Base-by-base conservation (phyloP, 208 protist species). In the Trypanosoma boissoni region DNA sequence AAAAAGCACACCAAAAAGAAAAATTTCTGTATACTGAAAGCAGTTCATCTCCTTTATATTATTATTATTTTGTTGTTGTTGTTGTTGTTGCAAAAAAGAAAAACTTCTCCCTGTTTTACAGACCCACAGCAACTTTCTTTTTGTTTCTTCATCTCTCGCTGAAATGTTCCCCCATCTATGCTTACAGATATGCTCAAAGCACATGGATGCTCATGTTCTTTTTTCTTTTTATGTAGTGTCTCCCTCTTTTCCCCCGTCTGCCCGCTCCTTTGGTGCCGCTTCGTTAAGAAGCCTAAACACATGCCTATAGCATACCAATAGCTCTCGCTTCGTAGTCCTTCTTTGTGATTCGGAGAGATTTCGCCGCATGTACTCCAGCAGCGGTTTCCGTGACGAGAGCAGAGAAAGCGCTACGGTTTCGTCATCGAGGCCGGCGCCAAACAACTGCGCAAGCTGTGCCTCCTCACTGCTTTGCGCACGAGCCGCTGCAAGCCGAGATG, bases 201-300 rank as follows among this genome's bases (percentile, higher is more conserved):
- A n/a, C n/a, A n/a, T n/a, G 2, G 7, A 4, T n/a, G 1, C 50
- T 51, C 28, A 41, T 18, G 21, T 32, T 58, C 26, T 64, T 61
- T 39, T 43, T 65, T n/a, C 56, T 39, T 57, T 49, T 23, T 39
- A 58, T 46, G 56, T 29, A 68, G 71, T 76, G 2, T 54, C 41
- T 8, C 34, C 29, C 2, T 26, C 16, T 56, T 42, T 31, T 39
- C 23, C 16, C 8, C 10, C 55, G 34, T 64, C 24, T 71, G 61
- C 44, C 20, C 14, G 50, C 20, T 65, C 37, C 28, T 58, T 16
- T 24, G 84, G 84, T 26, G 61, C 63, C 20, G 69, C 66, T 27
- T 88, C 75, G 42, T 91, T 91, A n/a, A 91, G 56, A 8, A 74
- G 42, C 16, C 51, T 72, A 52, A 91, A 91, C 21, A 88, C 80